Evolutionary conservation across 495 filamentous ascomycete species (phyloP).

Genomic region (Amphirosellinia nigrospora): DNA sequence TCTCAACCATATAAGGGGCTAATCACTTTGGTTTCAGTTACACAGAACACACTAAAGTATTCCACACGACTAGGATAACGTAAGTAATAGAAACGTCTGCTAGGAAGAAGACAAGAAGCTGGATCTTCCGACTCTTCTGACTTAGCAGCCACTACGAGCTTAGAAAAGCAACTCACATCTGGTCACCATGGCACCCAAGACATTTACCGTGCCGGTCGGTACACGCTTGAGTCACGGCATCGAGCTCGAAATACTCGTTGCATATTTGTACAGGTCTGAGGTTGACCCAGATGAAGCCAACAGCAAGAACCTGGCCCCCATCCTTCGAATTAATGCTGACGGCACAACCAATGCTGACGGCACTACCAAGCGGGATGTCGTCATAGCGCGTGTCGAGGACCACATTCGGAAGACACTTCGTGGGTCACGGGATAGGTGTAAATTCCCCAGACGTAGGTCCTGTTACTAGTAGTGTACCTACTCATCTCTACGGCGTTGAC

Average conservation of each 20-base stretch:
- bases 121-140: conserved; percentile 5
- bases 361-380: no score
- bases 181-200: conserved; percentile 26
- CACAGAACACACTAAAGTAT: not conserved
- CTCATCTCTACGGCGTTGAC: conserved; percentile 8
- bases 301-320: conserved; percentile 27
- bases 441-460: not conserved
- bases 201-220: conserved; percentile 31
- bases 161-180: not conserved
- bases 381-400: not conserved
- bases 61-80: not conserved
- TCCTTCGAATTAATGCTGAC: conserved; percentile 24
- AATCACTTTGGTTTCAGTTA: not conserved
- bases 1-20: not conserved
- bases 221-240: conserved; percentile 30
- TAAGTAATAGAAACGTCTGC: not conserved
- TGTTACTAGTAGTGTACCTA: not conserved
- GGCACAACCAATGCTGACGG: no score
- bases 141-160: not conserved
- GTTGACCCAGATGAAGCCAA: conserved; percentile 26
- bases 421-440: conserved; percentile 27
- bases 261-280: conserved; percentile 22
- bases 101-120: conserved; percentile 15
- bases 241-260: conserved; percentile 42
- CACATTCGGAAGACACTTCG: conserved; percentile 27